phyloP scores from a whole-genome alignment of 164 flowering plant species.

The Pachysandra terminalis region DNA sequence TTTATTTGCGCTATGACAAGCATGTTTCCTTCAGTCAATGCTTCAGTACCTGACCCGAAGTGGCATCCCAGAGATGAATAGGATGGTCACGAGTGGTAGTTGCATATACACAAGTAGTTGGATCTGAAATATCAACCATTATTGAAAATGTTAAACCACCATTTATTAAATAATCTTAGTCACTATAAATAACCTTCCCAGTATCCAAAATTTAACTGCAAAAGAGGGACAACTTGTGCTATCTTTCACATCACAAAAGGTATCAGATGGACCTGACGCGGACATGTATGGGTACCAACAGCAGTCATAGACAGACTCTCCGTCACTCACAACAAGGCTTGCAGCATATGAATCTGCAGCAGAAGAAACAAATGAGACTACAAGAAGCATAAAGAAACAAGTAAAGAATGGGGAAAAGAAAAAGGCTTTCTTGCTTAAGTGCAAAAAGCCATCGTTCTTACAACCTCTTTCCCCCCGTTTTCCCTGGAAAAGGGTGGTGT shows the following conservation, averaged over 20 bases:
- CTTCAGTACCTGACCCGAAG: conserved; percentile 68
- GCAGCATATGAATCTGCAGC: conserved; percentile 76
- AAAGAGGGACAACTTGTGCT: neutral
- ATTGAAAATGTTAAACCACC: conserved; percentile 9
- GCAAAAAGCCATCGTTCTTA: too few species aligned
- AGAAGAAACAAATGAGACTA: conserved; percentile 4
- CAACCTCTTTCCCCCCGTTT: too few species aligned
- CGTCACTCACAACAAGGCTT: conserved; percentile 61
- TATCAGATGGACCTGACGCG: conserved; percentile 61
- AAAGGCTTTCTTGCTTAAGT: too few species aligned
- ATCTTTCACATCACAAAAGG: neutral
- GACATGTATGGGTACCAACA: conserved; percentile 99
- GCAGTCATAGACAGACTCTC: conserved; percentile 89
- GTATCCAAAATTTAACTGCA: neutral
- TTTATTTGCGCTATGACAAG: neutral
- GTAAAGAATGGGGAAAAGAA: neutral
- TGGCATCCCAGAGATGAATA: conserved; percentile 96
- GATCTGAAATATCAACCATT: conserved; percentile 50
- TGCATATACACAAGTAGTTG: conserved; percentile 82
- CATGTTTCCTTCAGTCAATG: neutral
- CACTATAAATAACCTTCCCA: neutral
- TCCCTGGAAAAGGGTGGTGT: too few species aligned
- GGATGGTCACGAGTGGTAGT: conserved; percentile 95
- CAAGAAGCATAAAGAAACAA: neutral
- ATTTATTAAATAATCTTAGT: neutral